A percentile compares a stretch with the other conserved stretches of the same genome.
Evolutionary conservation across 2,329 filamentous ascomycete species (phyloP).

Genomic region (Cladophialophora immunda): DNA sequence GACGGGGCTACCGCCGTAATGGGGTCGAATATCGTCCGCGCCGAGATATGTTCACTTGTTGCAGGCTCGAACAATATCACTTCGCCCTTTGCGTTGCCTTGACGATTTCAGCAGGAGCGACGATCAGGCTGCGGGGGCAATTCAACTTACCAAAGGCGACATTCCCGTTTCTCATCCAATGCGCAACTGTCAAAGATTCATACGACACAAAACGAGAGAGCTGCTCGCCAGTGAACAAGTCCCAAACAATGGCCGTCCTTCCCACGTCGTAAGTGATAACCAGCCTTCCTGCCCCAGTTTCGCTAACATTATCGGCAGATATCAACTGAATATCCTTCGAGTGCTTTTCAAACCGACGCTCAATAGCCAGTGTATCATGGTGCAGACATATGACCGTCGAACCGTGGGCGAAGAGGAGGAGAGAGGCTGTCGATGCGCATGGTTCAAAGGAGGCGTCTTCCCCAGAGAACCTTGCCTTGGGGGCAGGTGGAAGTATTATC

Average conservation of each 20-base stretch:
- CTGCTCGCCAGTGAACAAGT: constrained; percentile 89
- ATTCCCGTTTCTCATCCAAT: constrained; percentile 98
- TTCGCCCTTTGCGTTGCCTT: constrained; percentile 91
- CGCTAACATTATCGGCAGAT: constrained; percentile 89
- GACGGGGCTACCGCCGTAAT: constrained; percentile 93
- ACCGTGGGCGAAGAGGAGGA: constrained; percentile 88
- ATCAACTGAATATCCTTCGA: constrained; percentile 83
- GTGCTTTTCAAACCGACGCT: constrained; percentile 84
- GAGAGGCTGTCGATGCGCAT: constrained; percentile 87
- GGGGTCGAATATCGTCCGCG: constrained; percentile 91
- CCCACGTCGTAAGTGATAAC: constrained; percentile 93
- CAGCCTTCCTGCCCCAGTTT: constrained; percentile 80
- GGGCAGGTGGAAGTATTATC: constrained; percentile 27
- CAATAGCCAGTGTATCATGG: constrained; percentile 90
- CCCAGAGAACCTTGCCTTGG: constrained; percentile 29
- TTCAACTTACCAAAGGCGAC: constrained; percentile 87
- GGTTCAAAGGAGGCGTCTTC: constrained; percentile 74
- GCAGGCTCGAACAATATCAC: constrained; percentile 94
- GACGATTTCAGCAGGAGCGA: constrained; percentile 38
- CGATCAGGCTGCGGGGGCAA: constrained; percentile 22
- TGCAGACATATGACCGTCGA: constrained; percentile 85
- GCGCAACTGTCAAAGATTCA: constrained; percentile 81
- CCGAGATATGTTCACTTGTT: constrained; percentile 90
- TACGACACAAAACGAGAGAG: constrained; percentile 92
- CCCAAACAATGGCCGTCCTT: constrained; percentile 95